These are phyloP conservation scores for Cutaneotrichosporon cutaneum DNA, from an alignment of 1,284 basidiomycete species.

Conservation along the genomic window DNA sequence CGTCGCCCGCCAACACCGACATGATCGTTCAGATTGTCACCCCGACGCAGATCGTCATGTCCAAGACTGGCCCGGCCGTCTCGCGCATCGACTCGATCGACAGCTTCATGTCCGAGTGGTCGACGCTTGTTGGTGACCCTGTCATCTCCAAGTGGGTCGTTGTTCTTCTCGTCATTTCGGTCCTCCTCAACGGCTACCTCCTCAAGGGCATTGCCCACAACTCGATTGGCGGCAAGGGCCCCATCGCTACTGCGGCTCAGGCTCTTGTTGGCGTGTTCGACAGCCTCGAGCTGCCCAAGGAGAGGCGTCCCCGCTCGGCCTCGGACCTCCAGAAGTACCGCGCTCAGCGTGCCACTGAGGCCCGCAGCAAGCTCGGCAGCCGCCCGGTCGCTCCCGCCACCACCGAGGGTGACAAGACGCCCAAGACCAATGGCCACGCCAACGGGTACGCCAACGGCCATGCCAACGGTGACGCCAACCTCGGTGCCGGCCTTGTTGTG, in stretches of 20 bases:
- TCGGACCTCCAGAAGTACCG: constrained; percentile 21
- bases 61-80: constrained; percentile 28
- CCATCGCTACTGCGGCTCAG: constrained; percentile 55
- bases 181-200: constrained; percentile 90
- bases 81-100: constrained; percentile 63
- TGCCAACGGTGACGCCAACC: constrained; percentile 19
- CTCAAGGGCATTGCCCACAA: constrained; percentile 67
- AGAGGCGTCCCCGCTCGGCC: constrained; percentile 17
- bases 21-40: constrained; percentile 71
- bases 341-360: constrained; percentile 18
- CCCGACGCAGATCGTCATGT: constrained; percentile 62
- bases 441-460: constrained; percentile 21
- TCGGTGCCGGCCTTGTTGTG: constrained; percentile 25
- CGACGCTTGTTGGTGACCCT: constrained; percentile 89
- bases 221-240: constrained; percentile 52
- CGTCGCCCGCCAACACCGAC: constrained; percentile 54
- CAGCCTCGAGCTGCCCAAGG: constrained; percentile 21
- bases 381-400: neutral
- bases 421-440: constrained; percentile 18
- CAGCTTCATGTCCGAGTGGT: constrained; percentile 91
- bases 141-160: constrained; percentile 96
- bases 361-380: constrained; percentile 16
- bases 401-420: constrained; percentile 28
- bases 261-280: constrained; percentile 54
- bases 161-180: constrained; percentile 77